Evolutionary conservation across 129 eudicot species (phyloP).

Genomic region (Chrysanthemum makinoi): DNA sequence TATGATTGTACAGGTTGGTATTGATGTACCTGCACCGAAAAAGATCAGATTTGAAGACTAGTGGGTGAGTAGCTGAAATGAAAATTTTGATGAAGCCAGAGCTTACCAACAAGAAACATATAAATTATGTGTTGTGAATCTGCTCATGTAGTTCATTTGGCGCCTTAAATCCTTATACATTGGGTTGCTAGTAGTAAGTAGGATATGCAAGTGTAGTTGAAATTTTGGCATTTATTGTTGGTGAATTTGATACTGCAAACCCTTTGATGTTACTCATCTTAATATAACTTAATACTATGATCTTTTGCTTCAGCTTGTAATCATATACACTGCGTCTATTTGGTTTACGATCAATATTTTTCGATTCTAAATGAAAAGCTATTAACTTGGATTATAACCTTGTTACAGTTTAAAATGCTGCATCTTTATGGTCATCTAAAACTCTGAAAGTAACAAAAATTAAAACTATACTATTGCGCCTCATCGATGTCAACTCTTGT

Average conservation of each 20-base stretch:
- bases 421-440: too few species aligned
- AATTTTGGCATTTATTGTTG: slow-evolving; percentile 9
- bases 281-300: neutral
- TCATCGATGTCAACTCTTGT: too few species aligned
- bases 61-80: neutral
- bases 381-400: too few species aligned
- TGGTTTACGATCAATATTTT: too few species aligned
- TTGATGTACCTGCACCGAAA: slow-evolving; percentile 47
- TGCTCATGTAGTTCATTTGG: neutral
- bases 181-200: slow-evolving; percentile 2
- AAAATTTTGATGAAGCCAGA: neutral
- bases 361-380: too few species aligned
- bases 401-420: too few species aligned
- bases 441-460: too few species aligned
- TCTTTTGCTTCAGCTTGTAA: neutral
- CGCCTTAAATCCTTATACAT: slow-evolving; percentile 3
- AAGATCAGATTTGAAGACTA: slow-evolving; percentile 51
- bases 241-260: too few species aligned
- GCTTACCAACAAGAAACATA: neutral
- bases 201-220: neutral
- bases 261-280: neutral
- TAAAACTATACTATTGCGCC: too few species aligned
- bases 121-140: neutral
- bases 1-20: slow-evolving; percentile 51
- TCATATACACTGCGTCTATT: too few species aligned